A percentile compares a stretch with the other conserved stretches of the same genome.
Evolutionary conservation across 257 asterid genomes (phyloP).

Genomic region (Nicotiana undulata): DNA sequence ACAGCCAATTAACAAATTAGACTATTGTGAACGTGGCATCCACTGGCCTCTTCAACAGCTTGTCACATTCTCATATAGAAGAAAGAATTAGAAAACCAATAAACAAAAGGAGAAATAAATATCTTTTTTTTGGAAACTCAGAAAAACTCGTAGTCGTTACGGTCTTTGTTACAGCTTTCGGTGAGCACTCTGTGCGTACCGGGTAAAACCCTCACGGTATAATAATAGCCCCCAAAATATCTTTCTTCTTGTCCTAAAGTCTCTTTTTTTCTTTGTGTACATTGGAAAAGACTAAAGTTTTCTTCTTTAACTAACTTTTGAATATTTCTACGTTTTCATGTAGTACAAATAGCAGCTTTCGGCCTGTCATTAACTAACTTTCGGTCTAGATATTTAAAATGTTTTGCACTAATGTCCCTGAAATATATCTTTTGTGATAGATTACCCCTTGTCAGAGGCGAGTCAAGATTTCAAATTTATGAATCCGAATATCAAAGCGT

Average conservation of each 20-base stretch:
- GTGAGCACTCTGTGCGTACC: too few species aligned
- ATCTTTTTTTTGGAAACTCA: too few species aligned
- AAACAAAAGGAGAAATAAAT: neutral
- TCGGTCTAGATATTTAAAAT: neutral
- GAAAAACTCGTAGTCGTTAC: too few species aligned
- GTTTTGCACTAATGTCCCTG: neutral
- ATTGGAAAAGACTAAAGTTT: neutral
- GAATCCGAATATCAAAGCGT: too few species aligned
- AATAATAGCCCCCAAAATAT: too few species aligned
- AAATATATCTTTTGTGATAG: neutral
- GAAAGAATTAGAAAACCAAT: neutral
- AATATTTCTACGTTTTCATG: neutral
- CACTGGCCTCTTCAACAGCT: constrained; percentile 2
- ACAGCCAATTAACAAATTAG: neutral
- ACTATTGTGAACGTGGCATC: constrained; percentile 5
- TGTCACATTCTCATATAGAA: neutral
- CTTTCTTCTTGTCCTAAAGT: neutral
- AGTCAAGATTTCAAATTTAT: too few species aligned
- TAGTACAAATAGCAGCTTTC: neutral
- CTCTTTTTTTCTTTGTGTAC: neutral
- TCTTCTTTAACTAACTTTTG: neutral
- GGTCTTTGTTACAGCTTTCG: too few species aligned
- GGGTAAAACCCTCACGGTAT: too few species aligned
- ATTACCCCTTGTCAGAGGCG: neutral
- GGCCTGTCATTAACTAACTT: constrained; percentile 1